Evolutionary conservation across 2,329 filamentous ascomycete genomes (phyloP), one percentile per base, ranked within the genome.

Genomic region (Thielaviopsis musarum): DNA sequence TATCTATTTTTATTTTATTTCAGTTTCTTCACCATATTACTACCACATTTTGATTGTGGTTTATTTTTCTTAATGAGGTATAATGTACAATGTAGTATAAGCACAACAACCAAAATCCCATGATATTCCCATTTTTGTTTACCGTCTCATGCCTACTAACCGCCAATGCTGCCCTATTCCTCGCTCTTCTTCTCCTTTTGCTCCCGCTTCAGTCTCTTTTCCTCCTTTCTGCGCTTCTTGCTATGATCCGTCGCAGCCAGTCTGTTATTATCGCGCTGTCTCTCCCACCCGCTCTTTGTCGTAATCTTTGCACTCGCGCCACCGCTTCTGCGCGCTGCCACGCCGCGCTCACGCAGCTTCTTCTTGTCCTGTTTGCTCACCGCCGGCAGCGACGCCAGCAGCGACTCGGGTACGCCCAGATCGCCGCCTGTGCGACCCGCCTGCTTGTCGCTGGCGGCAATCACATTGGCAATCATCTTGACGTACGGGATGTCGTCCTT

Each of bases 401-500:
- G 75, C 91, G 91, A 97, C 69, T 86, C 84, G 67, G 89, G 83
- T 28, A 94, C 78, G 1, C 79, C 80, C 0, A 79, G 77, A 24
- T 78, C 76, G 0, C 73, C 76, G 2, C 75, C 75, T 19, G 67
- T 70, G 65, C 73, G 77, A 28, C 77, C 78, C 1, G 78, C 78
- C 66, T 90, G 79, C 70, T 83, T 87, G 71, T 96, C 88, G 64
- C 86, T 90, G 22, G 82, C 81, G 0, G 87, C 81, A 64, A 98
- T 95, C 38, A 97, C 88, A 67, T 96, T 96, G 38, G 91, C 93
- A 28, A 98, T 87, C 63, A 83, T 88, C 74, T 91, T 95, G 60
- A 98, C 82, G 60, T 79, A 89, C 0, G 88, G 86, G 3, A 97
- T 85, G 67, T 98, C 93, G 62, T 96, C 93, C 69, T 93, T 89